Percentiles rank a stretch among this genome's conserved stretches.
Conservation (phyloP, 371 early-diverging fungal species). For the Funneliformis caledonium region DNA sequence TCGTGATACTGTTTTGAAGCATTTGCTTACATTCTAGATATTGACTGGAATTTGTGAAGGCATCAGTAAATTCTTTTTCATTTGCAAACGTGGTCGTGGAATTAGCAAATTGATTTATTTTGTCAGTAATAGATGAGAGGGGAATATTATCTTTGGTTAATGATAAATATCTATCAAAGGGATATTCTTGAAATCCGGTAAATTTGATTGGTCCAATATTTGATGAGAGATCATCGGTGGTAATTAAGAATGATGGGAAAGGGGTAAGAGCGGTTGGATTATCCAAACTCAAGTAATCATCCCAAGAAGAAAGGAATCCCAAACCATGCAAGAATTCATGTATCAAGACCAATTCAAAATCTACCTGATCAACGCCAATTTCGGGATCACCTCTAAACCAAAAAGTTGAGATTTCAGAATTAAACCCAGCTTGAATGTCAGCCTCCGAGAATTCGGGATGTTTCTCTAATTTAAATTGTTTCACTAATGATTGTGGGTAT, state of each 20-base stretch:
- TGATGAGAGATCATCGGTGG: background rate
- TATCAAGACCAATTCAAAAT: constrained; percentile 58
- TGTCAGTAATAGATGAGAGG: background rate
- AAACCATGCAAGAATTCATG: constrained; percentile 71
- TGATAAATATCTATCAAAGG: constrained; percentile 20
- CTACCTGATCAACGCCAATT: constrained; percentile 52
- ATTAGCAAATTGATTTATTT: constrained; percentile 5
- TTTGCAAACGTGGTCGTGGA: background rate
- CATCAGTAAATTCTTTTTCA: background rate
- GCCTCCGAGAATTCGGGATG: constrained; percentile 45
- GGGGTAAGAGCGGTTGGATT: background rate
- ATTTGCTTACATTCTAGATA: constrained; percentile 40
- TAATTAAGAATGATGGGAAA: background rate
- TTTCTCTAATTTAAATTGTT: constrained; percentile 53
- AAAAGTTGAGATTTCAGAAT: constrained; percentile 54
- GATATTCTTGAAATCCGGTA: constrained; percentile 30
- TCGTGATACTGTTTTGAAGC: constrained; percentile 40
- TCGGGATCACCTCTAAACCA: constrained; percentile 50
- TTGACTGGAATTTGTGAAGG: constrained; percentile 24
- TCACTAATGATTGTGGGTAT: constrained; percentile 69
- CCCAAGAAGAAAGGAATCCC: constrained; percentile 59
- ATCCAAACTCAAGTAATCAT: constrained; percentile 39
- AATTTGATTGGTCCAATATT: background rate
- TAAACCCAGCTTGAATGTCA: constrained; percentile 69
- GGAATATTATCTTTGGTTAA: background rate